Evolutionary conservation across 2,329 filamentous ascomycete species (phyloP).

Genomic region (Aspergillus nomiae): DNA sequence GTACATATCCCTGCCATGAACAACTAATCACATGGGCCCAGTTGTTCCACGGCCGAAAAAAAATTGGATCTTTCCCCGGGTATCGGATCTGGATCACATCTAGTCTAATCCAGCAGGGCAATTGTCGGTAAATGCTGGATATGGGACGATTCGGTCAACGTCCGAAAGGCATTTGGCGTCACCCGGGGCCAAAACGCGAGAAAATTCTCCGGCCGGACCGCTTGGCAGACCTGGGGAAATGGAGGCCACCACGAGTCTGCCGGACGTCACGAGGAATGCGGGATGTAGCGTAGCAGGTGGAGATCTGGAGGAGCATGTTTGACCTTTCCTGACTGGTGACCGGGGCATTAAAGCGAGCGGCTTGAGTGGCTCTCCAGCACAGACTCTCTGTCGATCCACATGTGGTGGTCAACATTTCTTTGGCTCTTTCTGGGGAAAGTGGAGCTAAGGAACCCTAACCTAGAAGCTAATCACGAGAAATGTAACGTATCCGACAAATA

Average conservation of each 20-base stretch:
- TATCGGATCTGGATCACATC: not conserved
- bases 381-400: not conserved
- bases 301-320: not conserved
- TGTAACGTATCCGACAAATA: not conserved
- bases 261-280: slow-evolving; percentile 4
- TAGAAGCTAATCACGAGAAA: not conserved
- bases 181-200: not conserved
- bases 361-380: not conserved
- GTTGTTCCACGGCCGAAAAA: not conserved
- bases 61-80: not conserved
- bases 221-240: slow-evolving; percentile 10
- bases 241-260: not conserved
- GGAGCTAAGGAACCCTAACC: not conserved
- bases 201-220: not conserved
- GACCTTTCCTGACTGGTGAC: not conserved
- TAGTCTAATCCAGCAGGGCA: not conserved
- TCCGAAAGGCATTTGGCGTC: slow-evolving; percentile 5
- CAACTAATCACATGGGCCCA: not conserved
- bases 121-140: not conserved
- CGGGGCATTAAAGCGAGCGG: not conserved
- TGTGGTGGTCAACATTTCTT: slow-evolving; percentile 3
- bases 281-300: not conserved
- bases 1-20: not conserved
- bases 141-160: slow-evolving; percentile 6
- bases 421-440: slow-evolving; percentile 1